A percentile compares a stretch with the other conserved stretches of the same genome.
Conservation (phyloP, 2,329 filamentous ascomycete genomes). For the Phaeosphaeria sp. region DNA sequence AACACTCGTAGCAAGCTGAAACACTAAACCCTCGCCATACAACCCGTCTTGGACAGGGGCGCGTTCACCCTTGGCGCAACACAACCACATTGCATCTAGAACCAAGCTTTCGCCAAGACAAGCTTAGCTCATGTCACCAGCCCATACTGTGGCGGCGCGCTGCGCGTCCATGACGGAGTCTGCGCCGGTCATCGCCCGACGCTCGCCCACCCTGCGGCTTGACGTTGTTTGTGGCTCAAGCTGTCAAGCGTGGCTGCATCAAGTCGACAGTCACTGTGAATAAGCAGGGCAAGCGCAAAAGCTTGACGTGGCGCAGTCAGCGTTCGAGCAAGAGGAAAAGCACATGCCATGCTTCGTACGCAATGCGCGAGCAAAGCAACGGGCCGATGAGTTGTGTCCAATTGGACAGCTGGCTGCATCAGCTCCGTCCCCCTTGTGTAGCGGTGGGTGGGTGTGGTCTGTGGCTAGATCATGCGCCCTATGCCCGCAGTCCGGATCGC, state of each 20-base stretch:
- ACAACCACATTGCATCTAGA: background rate
- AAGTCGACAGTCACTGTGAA: background rate
- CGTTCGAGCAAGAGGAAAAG: background rate
- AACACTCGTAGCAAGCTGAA: background rate
- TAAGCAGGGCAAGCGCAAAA: background rate
- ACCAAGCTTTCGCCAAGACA: constrained; percentile 7
- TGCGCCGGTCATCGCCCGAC: background rate
- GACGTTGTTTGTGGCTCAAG: background rate
- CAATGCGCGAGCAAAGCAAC: background rate
- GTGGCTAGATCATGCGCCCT: background rate
- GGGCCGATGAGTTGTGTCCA: background rate
- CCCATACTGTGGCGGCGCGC: background rate
- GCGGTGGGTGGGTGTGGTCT: background rate
- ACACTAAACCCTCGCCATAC: no score
- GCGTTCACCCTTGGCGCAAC: background rate
- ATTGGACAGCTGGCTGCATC: background rate
- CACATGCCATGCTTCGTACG: background rate
- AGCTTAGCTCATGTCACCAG: background rate
- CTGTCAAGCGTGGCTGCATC: background rate
- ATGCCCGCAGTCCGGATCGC: background rate
- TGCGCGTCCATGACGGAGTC: background rate
- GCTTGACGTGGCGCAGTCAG: background rate
- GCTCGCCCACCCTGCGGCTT: background rate
- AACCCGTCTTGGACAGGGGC: no score
- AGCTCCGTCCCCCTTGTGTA: background rate